A percentile compares a stretch with the other conserved stretches of the same genome.
These are phyloP conservation scores for Pleurotus platypus DNA, from an alignment of 768 basidiomycete species.

Conservation along the genomic window DNA sequence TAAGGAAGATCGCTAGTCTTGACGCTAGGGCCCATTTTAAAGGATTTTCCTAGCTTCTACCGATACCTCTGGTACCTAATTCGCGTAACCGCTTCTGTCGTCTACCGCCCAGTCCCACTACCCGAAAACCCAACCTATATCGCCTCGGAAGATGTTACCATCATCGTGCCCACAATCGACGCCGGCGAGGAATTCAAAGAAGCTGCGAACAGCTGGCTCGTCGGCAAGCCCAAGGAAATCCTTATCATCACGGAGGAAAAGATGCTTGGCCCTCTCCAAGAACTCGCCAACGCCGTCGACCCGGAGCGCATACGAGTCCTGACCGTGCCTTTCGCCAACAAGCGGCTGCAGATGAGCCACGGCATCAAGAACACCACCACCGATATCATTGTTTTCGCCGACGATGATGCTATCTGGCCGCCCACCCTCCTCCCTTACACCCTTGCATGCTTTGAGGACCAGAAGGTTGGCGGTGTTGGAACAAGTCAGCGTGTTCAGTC, in stretches of 20 bases:
- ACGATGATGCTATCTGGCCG: slow-evolving; percentile 96
- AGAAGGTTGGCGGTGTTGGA: slow-evolving; percentile 89
- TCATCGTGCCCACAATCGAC: slow-evolving; percentile 95
- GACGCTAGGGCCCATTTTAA: not conserved
- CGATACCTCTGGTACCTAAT: slow-evolving; percentile 93
- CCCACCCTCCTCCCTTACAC: slow-evolving; percentile 85
- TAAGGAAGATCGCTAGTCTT: slow-evolving; percentile 25
- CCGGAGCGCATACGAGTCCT: slow-evolving; percentile 81
- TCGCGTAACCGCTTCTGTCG: slow-evolving; percentile 71
- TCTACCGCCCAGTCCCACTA: slow-evolving; percentile 85
- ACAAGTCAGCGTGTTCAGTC: slow-evolving; percentile 88
- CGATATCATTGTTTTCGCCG: slow-evolving; percentile 92
- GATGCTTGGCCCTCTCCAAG: slow-evolving; percentile 86
- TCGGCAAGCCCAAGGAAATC: slow-evolving; percentile 82
- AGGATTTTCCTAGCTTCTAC: slow-evolving; percentile 61
- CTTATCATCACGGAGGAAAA: slow-evolving; percentile 78
- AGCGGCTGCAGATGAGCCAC: slow-evolving; percentile 90
- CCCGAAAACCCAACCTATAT: slow-evolving; percentile 90
- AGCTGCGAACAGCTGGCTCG: slow-evolving; percentile 89
- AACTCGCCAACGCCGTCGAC: slow-evolving; percentile 85
- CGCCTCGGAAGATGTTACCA: slow-evolving; percentile 90
- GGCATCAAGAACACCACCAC: slow-evolving; percentile 89
- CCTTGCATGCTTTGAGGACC: slow-evolving; percentile 92
- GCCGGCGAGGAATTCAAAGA: slow-evolving; percentile 95
- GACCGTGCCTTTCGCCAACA: slow-evolving; percentile 91